Conservation (phyloP, 2,329 filamentous ascomycete species). For the Lasiodiplodia gonubiensis region DNA sequence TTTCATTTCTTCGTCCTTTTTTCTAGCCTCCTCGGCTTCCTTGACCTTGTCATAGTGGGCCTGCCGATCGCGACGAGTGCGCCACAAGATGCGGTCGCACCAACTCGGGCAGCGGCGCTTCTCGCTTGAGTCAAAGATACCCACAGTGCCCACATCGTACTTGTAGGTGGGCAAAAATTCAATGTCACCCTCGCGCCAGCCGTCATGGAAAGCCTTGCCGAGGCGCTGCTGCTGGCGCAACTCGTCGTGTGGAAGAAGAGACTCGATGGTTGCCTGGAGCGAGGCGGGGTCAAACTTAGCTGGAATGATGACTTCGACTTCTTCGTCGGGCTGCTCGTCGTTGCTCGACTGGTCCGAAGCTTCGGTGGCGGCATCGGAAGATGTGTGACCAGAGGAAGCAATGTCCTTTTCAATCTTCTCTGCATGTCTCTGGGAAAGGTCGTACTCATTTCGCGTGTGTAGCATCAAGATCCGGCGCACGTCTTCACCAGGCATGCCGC, state of each 20-base stretch:
- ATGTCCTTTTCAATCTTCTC: slow-evolving; percentile 37
- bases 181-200: slow-evolving; percentile 89
- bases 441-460: slow-evolving; percentile 81
- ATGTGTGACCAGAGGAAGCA: slow-evolving; percentile 17
- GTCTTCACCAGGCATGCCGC: slow-evolving; percentile 86
- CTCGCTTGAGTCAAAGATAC: slow-evolving; percentile 92
- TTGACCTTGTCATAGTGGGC: slow-evolving; percentile 67
- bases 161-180: slow-evolving; percentile 95
- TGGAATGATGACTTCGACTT: slow-evolving; percentile 47
- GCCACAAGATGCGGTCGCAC: slow-evolving; percentile 93
- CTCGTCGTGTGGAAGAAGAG: slow-evolving; percentile 88
- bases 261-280: slow-evolving; percentile 85
- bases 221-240: slow-evolving; percentile 74
- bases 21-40: slow-evolving; percentile 70
- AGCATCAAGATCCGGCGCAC: slow-evolving; percentile 83
- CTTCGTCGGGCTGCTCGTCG: slow-evolving; percentile 31
- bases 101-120: slow-evolving; percentile 92
- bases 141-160: slow-evolving; percentile 93
- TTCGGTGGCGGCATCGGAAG: not conserved
- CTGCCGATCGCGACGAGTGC: slow-evolving; percentile 73
- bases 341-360: slow-evolving; percentile 6
- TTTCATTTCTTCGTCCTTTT: slow-evolving; percentile 84
- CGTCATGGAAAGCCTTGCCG: slow-evolving; percentile 84
- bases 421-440: slow-evolving; percentile 37
- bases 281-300: slow-evolving; percentile 77